phyloP scores from a whole-genome alignment of 257 asterid genomes.

The Knoxia roxburghii region DNA sequence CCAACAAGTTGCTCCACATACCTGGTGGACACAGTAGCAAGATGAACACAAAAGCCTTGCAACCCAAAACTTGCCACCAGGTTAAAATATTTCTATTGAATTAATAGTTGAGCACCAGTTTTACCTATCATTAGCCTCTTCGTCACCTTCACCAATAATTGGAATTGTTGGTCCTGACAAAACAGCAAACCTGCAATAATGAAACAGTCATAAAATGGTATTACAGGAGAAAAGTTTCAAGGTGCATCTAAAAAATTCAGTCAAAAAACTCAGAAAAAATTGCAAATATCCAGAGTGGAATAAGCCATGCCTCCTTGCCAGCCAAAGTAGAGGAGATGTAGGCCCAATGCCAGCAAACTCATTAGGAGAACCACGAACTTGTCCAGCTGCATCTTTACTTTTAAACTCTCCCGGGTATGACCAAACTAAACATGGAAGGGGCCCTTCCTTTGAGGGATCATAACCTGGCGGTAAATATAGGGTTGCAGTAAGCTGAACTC shows the following conservation, averaged over 20 bases:
- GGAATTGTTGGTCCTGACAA: conserved; percentile 98
- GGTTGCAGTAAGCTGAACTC: conserved; percentile 96
- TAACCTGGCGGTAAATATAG: conserved; percentile 88
- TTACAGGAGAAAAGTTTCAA: conserved; percentile 10
- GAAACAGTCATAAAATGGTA: conserved; percentile 11
- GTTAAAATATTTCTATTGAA: background rate
- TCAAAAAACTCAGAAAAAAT: background rate
- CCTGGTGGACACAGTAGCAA: conserved; percentile 39
- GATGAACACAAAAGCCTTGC: background rate
- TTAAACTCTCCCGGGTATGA: conserved; percentile 99
- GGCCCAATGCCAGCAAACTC: conserved; percentile 96
- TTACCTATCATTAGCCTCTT: conserved; percentile 99
- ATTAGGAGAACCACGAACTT: conserved; percentile 99
- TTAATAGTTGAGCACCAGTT: background rate
- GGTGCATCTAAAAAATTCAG: conserved; percentile 10
- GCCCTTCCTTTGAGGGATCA: conserved; percentile 87
- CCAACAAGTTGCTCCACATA: conserved; percentile 92
- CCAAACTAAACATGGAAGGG: conserved; percentile 98
- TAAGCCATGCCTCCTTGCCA: conserved; percentile 68
- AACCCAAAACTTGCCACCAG: background rate
- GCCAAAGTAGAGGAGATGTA: conserved; percentile 94
- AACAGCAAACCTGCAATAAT: conserved; percentile 67
- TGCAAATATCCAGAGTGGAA: conserved; percentile 13
- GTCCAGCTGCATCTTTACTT: conserved; percentile 97
- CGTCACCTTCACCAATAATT: conserved; percentile 93